A percentile compares a stretch with the other conserved stretches of the same genome.
Conservation (phyloP, 2,329 filamentous ascomycete genomes). For the Fusarium nurragi region DNA sequence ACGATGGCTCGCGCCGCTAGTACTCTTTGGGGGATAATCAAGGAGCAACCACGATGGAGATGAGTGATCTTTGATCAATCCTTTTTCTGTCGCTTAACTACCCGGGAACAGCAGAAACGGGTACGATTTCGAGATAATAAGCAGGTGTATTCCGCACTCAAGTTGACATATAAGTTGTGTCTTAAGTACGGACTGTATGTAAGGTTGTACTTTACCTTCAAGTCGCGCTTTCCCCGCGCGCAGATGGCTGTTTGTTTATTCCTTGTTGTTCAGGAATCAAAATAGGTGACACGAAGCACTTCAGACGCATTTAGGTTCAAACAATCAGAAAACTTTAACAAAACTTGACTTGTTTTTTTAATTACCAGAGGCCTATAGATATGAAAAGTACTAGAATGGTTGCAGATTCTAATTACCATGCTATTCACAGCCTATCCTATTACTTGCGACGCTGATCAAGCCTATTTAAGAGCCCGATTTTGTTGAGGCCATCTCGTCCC, state of each 20-base stretch:
- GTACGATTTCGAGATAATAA: background rate
- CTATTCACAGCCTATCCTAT: too few species aligned
- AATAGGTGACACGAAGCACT: background rate
- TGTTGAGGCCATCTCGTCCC: background rate
- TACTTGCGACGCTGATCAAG: background rate
- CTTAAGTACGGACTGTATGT: background rate
- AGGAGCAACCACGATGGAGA: conserved; percentile 15
- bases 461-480: background rate
- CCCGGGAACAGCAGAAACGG: background rate
- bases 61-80: conserved; percentile 14
- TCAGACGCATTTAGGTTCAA: background rate
- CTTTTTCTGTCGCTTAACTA: background rate
- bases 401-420: too few species aligned
- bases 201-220: background rate
- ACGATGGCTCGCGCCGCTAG: conserved; percentile 36
- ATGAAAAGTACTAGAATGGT: too few species aligned
- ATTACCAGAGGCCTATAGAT: too few species aligned
- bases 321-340: background rate
- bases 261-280: conserved; percentile 28
- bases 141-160: background rate
- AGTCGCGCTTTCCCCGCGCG: conserved; percentile 15
- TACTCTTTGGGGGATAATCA: conserved; percentile 16
- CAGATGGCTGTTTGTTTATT: conserved; percentile 10
- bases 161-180: background rate
- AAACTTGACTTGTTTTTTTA: background rate